Evolutionary conservation across 208 protist genomes (phyloP).

Genomic region (Wallacemonas sp.): DNA sequence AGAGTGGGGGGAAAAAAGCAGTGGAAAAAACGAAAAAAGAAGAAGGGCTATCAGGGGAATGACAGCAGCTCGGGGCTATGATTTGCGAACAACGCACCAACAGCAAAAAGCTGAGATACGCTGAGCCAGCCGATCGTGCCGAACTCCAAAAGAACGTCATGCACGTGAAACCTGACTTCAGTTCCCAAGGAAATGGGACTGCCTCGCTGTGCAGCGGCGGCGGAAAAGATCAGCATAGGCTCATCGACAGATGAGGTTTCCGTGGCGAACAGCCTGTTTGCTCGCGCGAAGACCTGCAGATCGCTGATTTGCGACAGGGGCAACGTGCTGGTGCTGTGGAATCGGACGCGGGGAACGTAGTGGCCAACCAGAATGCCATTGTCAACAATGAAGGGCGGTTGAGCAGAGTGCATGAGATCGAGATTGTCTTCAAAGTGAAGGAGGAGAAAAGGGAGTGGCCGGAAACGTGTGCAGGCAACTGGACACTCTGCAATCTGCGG

Average conservation of each 20-base stretch:
- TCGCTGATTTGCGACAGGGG: constrained; percentile 1
- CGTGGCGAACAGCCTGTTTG: neutral
- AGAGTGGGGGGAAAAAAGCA: too few species aligned
- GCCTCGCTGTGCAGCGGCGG: neutral
- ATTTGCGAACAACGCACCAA: neutral
- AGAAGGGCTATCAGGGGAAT: neutral
- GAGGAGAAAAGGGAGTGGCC: neutral
- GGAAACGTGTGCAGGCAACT: neutral
- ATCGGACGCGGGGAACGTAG: neutral
- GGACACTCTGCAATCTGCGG: neutral
- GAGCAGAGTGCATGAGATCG: neutral
- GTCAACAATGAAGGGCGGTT: neutral
- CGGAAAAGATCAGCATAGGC: constrained; percentile 12
- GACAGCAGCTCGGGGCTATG: neutral
- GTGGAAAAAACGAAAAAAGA: constrained; percentile 17
- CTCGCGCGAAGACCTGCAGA: neutral
- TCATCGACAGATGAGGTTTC: neutral
- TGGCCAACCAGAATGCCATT: neutral
- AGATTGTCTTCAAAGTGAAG: neutral
- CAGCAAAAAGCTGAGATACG: neutral
- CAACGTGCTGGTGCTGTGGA: neutral
- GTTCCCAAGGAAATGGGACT: neutral
- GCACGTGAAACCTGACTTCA: neutral
- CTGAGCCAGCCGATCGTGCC: constrained; percentile 14
- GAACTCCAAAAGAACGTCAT: constrained; percentile 5